Evolutionary conservation across 2,329 filamentous ascomycete genomes (phyloP).

Genomic region (Neofusicoccum laricinum): DNA sequence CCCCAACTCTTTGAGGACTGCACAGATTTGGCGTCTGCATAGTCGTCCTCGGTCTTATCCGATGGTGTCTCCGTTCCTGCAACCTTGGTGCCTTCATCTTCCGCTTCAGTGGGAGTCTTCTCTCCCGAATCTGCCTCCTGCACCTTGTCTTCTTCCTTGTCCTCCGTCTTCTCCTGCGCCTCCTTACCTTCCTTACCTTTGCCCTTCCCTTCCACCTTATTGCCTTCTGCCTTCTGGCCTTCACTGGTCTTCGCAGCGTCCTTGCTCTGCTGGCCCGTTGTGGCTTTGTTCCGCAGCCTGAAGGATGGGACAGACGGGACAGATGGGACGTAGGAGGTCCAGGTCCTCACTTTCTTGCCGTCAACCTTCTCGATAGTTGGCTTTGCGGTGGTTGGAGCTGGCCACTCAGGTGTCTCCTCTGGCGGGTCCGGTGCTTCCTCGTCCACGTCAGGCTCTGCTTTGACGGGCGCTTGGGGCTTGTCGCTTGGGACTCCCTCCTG

Average conservation of each 20-base stretch:
- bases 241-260: slow-evolving; percentile 23
- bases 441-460: too few species aligned
- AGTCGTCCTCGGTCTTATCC: slow-evolving; percentile 32
- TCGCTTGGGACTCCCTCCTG: not conserved
- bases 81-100: not conserved
- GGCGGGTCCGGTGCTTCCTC: not conserved
- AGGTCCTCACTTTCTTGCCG: slow-evolving; percentile 1
- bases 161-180: not conserved
- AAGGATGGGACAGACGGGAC: slow-evolving; percentile 1
- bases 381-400: slow-evolving; percentile 18
- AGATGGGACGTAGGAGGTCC: slow-evolving; percentile 19
- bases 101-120: not conserved
- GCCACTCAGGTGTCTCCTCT: not conserved
- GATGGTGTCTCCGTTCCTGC: slow-evolving; percentile 18
- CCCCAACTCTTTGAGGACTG: slow-evolving; percentile 29
- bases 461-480: not conserved
- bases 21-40: slow-evolving; percentile 26
- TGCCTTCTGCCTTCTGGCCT: not conserved
- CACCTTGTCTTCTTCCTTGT: not conserved
- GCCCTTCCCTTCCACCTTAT: not conserved
- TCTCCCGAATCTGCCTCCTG: not conserved
- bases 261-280: slow-evolving; percentile 14
- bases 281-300: not conserved
- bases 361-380: slow-evolving; percentile 21
- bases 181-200: not conserved